These are phyloP conservation scores for Umbelopsis sp. DNA, from an alignment of 371 early-diverging fungal species.

Conservation along the genomic window DNA sequence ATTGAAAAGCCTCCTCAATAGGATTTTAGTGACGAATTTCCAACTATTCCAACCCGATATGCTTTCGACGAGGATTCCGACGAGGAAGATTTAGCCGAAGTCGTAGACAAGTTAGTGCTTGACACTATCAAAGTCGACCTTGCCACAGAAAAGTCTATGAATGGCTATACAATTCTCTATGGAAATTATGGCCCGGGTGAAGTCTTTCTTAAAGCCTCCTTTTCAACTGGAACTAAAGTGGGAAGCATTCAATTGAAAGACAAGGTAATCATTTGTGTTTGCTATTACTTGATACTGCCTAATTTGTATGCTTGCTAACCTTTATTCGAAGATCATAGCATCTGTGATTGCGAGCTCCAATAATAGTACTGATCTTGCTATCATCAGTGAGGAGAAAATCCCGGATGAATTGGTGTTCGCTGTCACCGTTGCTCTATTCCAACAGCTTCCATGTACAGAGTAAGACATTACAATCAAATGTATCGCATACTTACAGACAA, in stretches of 20 bases:
- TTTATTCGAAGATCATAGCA: not conserved
- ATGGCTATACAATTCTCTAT: conserved; percentile 31
- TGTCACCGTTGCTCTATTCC: not conserved
- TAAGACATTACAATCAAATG: not conserved
- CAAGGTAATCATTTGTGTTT: not conserved
- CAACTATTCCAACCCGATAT: conserved; percentile 47
- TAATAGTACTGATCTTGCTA: conserved; percentile 17
- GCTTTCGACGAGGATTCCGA: conserved; percentile 43
- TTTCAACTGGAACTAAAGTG: conserved; percentile 2
- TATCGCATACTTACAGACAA: not conserved
- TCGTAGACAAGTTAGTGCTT: conserved; percentile 1
- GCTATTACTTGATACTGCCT: too few relatives aligned
- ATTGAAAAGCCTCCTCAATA: not conserved
- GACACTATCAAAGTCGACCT: not conserved
- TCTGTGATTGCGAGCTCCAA: not conserved
- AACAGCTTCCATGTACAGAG: conserved; percentile 11
- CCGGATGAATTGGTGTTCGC: conserved; percentile 23
- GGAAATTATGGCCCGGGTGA: conserved; percentile 44
- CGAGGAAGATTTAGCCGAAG: conserved; percentile 40
- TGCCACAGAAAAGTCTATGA: conserved; percentile 3
- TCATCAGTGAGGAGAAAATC: conserved; percentile 29
- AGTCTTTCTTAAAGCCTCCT: conserved; percentile 33
- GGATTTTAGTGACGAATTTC: conserved; percentile 43
- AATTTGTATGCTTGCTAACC: not conserved
- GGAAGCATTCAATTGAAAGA: conserved; percentile 14